Evolutionary conservation across 208 protist species (phyloP), one percentile per base, ranked within the genome.

Genomic region (Phytomonas serpens): DNA sequence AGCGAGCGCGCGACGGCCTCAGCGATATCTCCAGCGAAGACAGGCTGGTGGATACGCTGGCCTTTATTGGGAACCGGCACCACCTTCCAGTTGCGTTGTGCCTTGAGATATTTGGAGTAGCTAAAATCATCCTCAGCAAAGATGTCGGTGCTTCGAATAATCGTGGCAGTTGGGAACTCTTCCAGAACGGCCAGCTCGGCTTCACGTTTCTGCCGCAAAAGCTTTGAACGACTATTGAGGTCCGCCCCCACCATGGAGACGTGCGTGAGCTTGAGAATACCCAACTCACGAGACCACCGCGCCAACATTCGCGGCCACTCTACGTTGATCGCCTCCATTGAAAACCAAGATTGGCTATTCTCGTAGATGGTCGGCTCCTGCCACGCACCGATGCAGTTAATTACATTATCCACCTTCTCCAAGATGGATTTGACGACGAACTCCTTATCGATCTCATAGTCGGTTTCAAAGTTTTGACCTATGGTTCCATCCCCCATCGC

Each of bases 401-500:
- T 74, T 33, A 83, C 79, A 67, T 83, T 78, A 71, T 94, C 89
- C 19, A 94, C 90, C 73, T 95, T 95, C 75, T 95, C 86, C 32
- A 96, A 71, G 62, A 96, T 94, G 27, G 91, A 75, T 76, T 96
- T 94, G 27, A 96, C 91, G 47, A 94, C 88, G 72, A 96, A 94
- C 79, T 94, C 88, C 80, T 94, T 96, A 77, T 96, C 91, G 63
- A 94, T 89, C 68, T 96, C 91, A 62, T 90, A 96, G 73, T 96
- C 91, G 0, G 88, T 93, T 32, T 93, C 86, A 73, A 89, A 93
- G 79, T 94, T 96, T 76, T 94, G 87, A 4, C 91, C 91, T 5
- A 94, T 80, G 42, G 91, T 96, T 31, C 91, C 88, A 42, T 96
- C 91, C 64, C 88, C 88, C 23, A 87, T 79, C 70, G 83, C 77